Evolutionary conservation across 441 rosid genomes (phyloP).

Genomic region (Isatis lusitanica): DNA sequence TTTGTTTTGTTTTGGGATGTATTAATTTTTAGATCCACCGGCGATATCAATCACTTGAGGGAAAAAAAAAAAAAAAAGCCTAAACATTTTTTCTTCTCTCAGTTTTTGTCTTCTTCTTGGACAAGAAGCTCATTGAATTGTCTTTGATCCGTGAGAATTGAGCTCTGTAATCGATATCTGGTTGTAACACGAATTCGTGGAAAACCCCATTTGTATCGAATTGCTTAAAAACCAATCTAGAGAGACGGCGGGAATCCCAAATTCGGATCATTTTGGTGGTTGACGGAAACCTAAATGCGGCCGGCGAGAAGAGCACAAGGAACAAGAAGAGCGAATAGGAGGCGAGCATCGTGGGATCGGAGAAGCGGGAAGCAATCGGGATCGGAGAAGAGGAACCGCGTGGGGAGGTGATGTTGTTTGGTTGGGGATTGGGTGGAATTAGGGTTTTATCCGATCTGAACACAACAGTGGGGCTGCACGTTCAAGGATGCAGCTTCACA

Average conservation of each 20-base stretch:
- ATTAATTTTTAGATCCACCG: constrained; percentile 46
- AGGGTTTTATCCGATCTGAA: constrained; percentile 25
- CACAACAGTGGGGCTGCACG: constrained; percentile 52
- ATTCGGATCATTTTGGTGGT: constrained; percentile 18
- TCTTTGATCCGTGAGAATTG: constrained; percentile 35
- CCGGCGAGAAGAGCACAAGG: constrained; percentile 47
- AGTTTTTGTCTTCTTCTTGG: constrained; percentile 24
- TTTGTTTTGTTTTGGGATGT: neutral
- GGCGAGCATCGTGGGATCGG: constrained; percentile 14
- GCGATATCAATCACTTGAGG: constrained; percentile 24
- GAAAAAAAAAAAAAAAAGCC: neutral
- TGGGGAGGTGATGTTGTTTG: constrained; percentile 62
- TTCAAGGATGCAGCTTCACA: constrained; percentile 95
- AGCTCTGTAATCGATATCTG: constrained; percentile 17
- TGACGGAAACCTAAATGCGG: constrained; percentile 54
- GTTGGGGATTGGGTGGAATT: constrained; percentile 36
- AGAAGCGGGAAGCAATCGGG: constrained; percentile 23
- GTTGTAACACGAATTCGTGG: constrained; percentile 32
- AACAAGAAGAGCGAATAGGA: constrained; percentile 16
- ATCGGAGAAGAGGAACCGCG: constrained; percentile 19
- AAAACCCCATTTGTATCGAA: constrained; percentile 33
- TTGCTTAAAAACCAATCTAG: neutral
- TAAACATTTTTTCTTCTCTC: constrained; percentile 1
- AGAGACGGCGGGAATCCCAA: constrained; percentile 23
- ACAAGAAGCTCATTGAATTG: constrained; percentile 22